These are phyloP conservation scores for Brassica balearica DNA, from an alignment of 441 rosid species.

Conservation along the genomic window DNA sequence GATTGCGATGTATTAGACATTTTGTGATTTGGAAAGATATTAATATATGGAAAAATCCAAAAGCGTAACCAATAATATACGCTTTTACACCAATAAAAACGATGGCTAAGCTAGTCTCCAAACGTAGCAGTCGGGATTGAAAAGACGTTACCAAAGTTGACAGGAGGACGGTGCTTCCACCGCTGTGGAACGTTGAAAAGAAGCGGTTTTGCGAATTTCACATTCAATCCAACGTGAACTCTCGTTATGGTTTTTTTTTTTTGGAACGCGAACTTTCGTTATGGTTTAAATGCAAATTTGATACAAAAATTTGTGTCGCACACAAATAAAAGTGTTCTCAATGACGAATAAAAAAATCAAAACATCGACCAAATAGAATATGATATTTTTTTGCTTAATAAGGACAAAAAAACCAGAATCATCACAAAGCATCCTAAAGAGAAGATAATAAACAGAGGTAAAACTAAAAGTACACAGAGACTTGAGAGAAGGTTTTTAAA, in stretches of 20 bases:
- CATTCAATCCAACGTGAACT: not conserved
- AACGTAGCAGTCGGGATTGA: not conserved
- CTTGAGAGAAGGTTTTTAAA: constrained; percentile 4
- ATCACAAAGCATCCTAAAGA: constrained; percentile 42
- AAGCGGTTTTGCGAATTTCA: no score
- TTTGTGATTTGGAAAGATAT: not conserved
- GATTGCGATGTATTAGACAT: constrained; percentile 28
- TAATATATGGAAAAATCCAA: not conserved
- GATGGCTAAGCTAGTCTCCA: constrained; percentile 8
- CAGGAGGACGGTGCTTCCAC: not conserved
- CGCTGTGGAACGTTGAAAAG: no score
- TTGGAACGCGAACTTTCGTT: not conserved
- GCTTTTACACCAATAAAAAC: constrained; percentile 8
- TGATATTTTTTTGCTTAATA: constrained; percentile 29
- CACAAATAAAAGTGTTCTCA: constrained; percentile 7
- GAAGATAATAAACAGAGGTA: constrained; percentile 22
- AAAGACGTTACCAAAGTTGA: not conserved
- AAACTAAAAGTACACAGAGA: constrained; percentile 33
- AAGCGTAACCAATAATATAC: constrained; percentile 9
- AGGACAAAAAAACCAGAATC: constrained; percentile 30
- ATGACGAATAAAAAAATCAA: not conserved
- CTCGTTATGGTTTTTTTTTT: not conserved
- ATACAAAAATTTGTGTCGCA: not conserved
- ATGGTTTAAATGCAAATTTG: not conserved
- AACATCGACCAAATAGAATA: constrained; percentile 32